Evolutionary conservation across 352 stramenopile genomes (phyloP), one percentile per base, ranked within the genome.

Genomic region (Phytophthora megakarya): DNA sequence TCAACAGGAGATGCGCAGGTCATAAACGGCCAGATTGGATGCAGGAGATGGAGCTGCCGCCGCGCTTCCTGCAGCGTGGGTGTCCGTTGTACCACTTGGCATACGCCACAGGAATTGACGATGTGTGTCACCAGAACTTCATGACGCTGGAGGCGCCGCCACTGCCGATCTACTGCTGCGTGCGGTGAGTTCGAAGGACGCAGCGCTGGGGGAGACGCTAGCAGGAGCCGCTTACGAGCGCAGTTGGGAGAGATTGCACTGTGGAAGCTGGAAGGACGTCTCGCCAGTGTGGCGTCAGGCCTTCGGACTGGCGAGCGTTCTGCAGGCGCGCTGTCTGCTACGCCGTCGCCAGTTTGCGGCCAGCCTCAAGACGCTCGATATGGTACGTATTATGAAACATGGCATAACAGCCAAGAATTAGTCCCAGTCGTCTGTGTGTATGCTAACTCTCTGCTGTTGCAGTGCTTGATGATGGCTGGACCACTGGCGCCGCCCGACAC

Each of bases 381-480:
- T 90, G 80, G 84, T 92, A 55, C 38, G 67, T 64, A 58, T 42
- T 63, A 56, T 18, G 11, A 18, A 21, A 28, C n/a, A 25, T 3
- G 38, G 21, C 12, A 54, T 37, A 33, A 55, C 32, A n/a, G 32
- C 32, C 19, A 12, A 10, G n/a, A 35, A 54, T 49, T 61, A 61
- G 39, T 42, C 26, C 30, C 8, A 61, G 13, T 9, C 10, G 19
- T 35, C 3, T 35, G 30, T 35, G 30, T 35, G 30, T 7, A 32
- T 21, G 9, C 16, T 11, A 46, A 42, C 38, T 23, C 44, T 16
- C 37, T 42, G 25, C 23, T 28, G 11, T 33, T 69, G n/a, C 26
- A 85, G 75, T 84, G 78, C 44, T 51, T 93, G 11, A 89, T 93
- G 77, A 92, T 93, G 85, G 77, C 81, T 16, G 85, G 85, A 3